Evolutionary conservation across 2,329 filamentous ascomycete genomes (phyloP), one percentile per base, ranked within the genome.

Genomic region (Calonectria pseudoturangicola): DNA sequence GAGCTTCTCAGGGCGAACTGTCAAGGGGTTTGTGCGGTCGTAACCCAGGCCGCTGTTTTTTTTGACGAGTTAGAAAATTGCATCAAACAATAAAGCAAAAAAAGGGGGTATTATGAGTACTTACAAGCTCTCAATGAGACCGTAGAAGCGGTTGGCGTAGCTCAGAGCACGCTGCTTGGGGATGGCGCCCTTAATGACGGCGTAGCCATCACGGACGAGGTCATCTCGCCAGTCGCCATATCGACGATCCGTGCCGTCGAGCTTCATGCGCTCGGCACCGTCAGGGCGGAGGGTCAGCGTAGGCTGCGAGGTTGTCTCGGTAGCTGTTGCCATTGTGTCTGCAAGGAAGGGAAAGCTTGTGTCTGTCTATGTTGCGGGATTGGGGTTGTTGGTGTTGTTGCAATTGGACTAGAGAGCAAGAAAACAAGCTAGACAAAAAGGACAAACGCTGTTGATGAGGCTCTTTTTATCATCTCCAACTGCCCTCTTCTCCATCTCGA

Each of bases 221-320:
- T 78, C 76, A 15, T 78, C 76, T 71, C 76, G 64, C 76, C 76
- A 78, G n/a, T 78, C 76, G 2, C 76, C 76, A 7, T 78, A 78
- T 60, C 73, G 48, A 16, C 76, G 71, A 28, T 77, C 66, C 2
- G 75, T 77, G 0, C 69, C 69, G 7, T 77, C 76, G 2, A 77
- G 70, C 28, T 75, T 76, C 36, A 77, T 75, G 15, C 76, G 76
- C 18, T 78, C 73, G n/a, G 71, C 47, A 4, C 76, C 76, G 12
- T 76, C 74, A 0, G 76, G 76, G 5, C 76, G 71, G n/a, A 78
- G 76, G 7, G 76, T 78, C 28, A 78, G 76, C 30, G 66, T 68
- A 33, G 66, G 66, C 43, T 68, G 66, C 15, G 66, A 48, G 33
- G 43, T 30, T 25, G 51, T 47, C 27, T 54, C 58, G 21, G 54